phyloP scores from a whole-genome alignment of 2,329 filamentous ascomycete genomes.

The Epichloe scottii region DNA sequence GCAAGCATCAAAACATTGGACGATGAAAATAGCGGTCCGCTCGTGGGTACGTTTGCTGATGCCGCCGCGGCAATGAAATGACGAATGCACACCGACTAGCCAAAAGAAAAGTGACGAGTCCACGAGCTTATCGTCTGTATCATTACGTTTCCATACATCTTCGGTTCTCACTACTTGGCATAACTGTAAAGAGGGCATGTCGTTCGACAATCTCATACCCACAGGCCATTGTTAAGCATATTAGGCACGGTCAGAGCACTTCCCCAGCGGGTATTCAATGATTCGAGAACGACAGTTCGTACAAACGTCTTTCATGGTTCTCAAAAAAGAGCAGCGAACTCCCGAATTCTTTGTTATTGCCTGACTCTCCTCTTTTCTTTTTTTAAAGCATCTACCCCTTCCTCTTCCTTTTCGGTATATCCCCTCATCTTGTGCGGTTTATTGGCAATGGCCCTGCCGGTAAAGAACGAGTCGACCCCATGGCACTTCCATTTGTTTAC shows the following conservation, averaged over 20 bases:
- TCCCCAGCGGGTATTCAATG: neutral
- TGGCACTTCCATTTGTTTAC: constrained; percentile 2
- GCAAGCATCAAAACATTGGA: constrained; percentile 22
- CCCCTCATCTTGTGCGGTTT: neutral
- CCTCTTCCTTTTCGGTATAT: neutral
- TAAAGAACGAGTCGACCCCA: neutral
- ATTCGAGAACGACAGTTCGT: neutral
- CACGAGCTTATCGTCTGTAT: neutral
- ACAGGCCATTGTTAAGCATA: neutral
- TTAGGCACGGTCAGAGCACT: neutral
- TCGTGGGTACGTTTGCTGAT: constrained; percentile 50
- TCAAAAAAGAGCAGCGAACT: neutral
- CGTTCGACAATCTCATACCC: no score
- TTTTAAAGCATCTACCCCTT: neutral
- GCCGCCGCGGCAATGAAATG: constrained; percentile 39
- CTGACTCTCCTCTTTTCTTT: neutral
- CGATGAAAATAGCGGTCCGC: constrained; percentile 24
- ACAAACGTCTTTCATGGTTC: neutral
- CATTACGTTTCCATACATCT: neutral
- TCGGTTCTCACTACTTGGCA: no score
- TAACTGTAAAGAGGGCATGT: no score
- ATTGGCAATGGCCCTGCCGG: neutral
- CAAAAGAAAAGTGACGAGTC: neutral
- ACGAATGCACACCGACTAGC: constrained; percentile 3
- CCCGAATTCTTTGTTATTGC: neutral